Conservation (phyloP, 805 yeast species). For the Huiozyma sinensis region DNA sequence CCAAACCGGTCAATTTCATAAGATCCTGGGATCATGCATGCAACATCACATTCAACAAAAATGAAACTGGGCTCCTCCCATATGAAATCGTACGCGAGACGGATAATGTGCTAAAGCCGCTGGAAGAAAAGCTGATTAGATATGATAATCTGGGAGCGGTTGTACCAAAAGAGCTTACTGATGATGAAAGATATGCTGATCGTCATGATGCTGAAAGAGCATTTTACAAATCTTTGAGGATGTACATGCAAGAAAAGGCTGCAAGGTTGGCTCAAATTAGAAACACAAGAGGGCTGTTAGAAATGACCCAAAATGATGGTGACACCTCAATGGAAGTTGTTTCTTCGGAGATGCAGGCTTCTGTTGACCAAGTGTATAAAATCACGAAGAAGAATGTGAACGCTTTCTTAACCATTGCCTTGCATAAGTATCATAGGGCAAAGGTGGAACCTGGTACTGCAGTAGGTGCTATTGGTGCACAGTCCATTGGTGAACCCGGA, state of each 20-base stretch:
- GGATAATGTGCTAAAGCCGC: constrained; percentile 46
- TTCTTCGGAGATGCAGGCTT: constrained; percentile 30
- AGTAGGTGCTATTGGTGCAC: constrained; percentile 98
- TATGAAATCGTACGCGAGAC: constrained; percentile 50
- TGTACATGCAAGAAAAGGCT: constrained; percentile 51
- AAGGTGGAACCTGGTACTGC: constrained; percentile 98
- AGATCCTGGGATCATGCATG: constrained; percentile 92
- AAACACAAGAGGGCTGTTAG: constrained; percentile 39
- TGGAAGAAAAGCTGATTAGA: constrained; percentile 50
- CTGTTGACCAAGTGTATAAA: constrained; percentile 55
- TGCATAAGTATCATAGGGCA: constrained; percentile 75
- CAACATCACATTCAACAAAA: constrained; percentile 53
- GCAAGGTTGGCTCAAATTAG: constrained; percentile 45
- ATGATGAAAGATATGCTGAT: constrained; percentile 59
- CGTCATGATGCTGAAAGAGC: constrained; percentile 80
- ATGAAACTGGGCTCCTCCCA: constrained; percentile 54
- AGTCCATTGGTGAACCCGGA: constrained; percentile 98
- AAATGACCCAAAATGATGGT: constrained; percentile 33
- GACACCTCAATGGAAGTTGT: constrained; percentile 34
- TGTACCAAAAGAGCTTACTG: constrained; percentile 35
- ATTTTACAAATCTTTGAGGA: constrained; percentile 67
- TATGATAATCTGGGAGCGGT: constrained; percentile 61
- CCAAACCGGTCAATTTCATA: constrained; percentile 84
- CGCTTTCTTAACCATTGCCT: constrained; percentile 63
- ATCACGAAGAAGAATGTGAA: constrained; percentile 51